phyloP scores from a whole-genome alignment of 176 grass and related monocot species.

The Puya raimondii region DNA sequence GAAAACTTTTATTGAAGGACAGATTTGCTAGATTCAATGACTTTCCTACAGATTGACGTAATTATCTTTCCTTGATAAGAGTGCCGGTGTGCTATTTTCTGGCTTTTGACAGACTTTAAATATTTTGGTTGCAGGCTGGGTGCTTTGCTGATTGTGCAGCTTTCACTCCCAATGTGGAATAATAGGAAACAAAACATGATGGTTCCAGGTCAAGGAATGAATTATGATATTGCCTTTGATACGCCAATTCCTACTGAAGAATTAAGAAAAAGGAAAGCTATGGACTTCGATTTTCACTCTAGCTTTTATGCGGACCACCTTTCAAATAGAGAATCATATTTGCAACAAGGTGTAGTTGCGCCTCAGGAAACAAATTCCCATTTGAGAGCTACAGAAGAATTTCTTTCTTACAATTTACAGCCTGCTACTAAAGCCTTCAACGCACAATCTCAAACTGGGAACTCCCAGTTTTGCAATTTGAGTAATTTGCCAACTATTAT shows the following conservation, averaged over 20 bases:
- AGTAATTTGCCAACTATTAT: background rate
- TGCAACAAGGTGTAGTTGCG: background rate
- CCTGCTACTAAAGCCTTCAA: background rate
- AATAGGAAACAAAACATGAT: constrained; percentile 1
- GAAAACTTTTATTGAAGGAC: too few relatives aligned
- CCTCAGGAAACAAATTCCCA: background rate
- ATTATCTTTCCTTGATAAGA: too few relatives aligned
- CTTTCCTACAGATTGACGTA: too few relatives aligned
- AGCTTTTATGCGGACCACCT: background rate
- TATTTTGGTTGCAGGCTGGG: too few relatives aligned
- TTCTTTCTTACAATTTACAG: background rate
- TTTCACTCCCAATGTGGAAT: background rate
- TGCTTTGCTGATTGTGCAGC: too few relatives aligned
- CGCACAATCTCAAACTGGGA: constrained; percentile 1
- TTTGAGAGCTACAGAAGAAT: background rate
- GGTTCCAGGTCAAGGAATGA: background rate
- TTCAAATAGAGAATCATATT: background rate
- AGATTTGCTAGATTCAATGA: too few relatives aligned
- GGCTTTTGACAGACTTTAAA: too few relatives aligned
- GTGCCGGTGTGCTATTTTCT: too few relatives aligned
- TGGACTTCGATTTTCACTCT: background rate
- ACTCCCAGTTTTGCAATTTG: background rate
- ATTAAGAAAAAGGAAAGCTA: constrained; percentile 10
- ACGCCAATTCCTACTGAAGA: background rate
- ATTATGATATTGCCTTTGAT: background rate